Conservation (phyloP, 225 moss, liverwort and hornwort genomes). For the Polytrichum formosum region DNA sequence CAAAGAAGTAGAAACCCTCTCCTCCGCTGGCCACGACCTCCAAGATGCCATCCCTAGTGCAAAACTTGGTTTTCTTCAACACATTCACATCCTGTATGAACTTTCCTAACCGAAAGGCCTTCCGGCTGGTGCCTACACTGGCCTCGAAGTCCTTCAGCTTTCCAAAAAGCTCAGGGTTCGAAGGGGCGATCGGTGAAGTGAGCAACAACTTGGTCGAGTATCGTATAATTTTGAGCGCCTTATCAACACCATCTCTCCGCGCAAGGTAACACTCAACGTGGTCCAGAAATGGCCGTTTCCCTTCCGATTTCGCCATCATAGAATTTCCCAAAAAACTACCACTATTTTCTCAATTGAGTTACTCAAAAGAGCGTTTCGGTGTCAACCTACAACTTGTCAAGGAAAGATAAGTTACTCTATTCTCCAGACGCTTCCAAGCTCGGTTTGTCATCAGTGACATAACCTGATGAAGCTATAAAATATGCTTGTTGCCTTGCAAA, state of each 20-base stretch:
- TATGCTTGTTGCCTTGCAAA: too few relatives aligned
- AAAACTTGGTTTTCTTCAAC: constrained; percentile 42
- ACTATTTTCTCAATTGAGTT: too few relatives aligned
- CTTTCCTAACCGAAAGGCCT: constrained; percentile 93
- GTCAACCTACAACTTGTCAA: too few relatives aligned
- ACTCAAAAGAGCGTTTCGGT: too few relatives aligned
- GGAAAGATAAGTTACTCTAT: too few relatives aligned
- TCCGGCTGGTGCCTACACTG: constrained; percentile 84
- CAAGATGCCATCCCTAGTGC: constrained; percentile 48
- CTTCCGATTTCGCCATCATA: constrained; percentile 24
- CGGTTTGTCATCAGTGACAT: too few relatives aligned
- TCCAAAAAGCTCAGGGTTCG: constrained; percentile 32
- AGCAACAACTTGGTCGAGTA: constrained; percentile 76
- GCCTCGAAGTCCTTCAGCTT: constrained; percentile 69
- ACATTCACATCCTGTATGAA: constrained; percentile 88
- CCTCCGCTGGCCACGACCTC: constrained; percentile 73
- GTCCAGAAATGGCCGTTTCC: constrained; percentile 55
- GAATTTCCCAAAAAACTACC: too few relatives aligned
- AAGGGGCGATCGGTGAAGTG: constrained; percentile 48
- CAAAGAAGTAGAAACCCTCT: constrained; percentile 87
- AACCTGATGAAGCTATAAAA: too few relatives aligned
- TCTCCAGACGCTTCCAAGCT: too few relatives aligned
- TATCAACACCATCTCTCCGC: constrained; percentile 91
- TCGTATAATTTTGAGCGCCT: constrained; percentile 83
- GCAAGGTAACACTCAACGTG: constrained; percentile 79